Evolutionary conservation across 2,329 filamentous ascomycete species (phyloP), one percentile per base, ranked within the genome.

Genomic region (Pseudocercospora eumusae): DNA sequence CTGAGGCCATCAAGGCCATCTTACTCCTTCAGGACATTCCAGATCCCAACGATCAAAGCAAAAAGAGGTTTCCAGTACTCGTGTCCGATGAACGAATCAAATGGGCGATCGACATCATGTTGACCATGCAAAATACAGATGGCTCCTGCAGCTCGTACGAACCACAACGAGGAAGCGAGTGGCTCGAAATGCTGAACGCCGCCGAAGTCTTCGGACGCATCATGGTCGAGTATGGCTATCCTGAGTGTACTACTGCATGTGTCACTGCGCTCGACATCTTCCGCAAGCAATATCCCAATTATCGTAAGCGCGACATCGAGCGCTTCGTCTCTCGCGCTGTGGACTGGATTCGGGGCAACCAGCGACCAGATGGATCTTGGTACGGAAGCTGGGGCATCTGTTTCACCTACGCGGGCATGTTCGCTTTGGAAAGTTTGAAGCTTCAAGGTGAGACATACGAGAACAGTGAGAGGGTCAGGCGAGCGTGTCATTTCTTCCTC

Each of bases 141-240:
- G 93, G 93, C 21, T 95, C 92, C 3, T 93, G 92, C 73, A 90
- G 92, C 0, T 95, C 92, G 15, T 99, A 99, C 75, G 95, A 99
- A 74, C 85, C 85, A 1, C 89, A 88, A 1, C 86, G 95, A 25
- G 93, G 89, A 1, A 89, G 90, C 9, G 83, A 90, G 68, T 85
- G 84, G 68, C 76, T 98, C 68, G 95, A 99, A 76, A 83, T 88
- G 75, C 84, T 99, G 47, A 99, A 99, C 72, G 93, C 93, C 0
- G 95, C 95, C 1, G 95, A 99, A 75, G 93, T 99, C 0, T 99
- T 99, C 75, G 93, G 92, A 13, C 85, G 88, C 20, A 99, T 99
- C 78, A 99, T 99, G 95, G 89, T 99, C 58, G 93, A 98, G 74
- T 99, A 99, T 75, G 92, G 96, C 75, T 98, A 99, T 73, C 92